These are phyloP conservation scores for Pseudogymnoascus sp. DNA, from an alignment of 2,329 filamentous ascomycete genomes.

Conservation along the genomic window DNA sequence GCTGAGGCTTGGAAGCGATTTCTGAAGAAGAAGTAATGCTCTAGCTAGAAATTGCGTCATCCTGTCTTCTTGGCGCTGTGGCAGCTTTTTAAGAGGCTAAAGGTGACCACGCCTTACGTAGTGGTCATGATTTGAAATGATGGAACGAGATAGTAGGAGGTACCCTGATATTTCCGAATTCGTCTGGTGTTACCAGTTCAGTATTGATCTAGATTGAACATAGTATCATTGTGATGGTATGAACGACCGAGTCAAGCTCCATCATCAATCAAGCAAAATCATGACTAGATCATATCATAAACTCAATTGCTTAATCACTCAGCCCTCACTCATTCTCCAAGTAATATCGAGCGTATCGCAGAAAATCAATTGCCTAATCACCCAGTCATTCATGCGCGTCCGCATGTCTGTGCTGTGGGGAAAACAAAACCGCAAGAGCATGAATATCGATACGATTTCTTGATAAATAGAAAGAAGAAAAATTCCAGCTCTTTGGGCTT, in stretches of 20 bases:
- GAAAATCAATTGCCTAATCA: slow-evolving; percentile 1
- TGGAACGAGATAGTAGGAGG: no score
- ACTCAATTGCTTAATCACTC: not conserved
- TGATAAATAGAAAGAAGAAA: not conserved
- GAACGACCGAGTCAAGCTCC: not conserved
- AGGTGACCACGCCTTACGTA: no score
- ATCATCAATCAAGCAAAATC: not conserved
- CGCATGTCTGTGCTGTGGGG: not conserved
- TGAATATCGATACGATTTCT: not conserved
- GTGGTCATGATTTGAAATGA: no score
- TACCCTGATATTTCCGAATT: no score
- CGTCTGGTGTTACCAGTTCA: no score
- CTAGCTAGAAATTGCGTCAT: no score
- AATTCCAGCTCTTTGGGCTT: not conserved
- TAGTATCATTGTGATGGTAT: no score
- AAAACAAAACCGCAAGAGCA: not conserved
- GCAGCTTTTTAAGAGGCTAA: no score
- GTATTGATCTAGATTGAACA: no score
- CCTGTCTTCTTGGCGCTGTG: no score
- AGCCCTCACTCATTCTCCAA: not conserved
- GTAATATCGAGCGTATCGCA: not conserved
- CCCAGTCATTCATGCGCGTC: not conserved
- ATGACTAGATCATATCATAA: not conserved
- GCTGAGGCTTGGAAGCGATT: no score
- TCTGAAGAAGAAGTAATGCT: no score